Evolutionary conservation across 495 filamentous ascomycete species (phyloP), one percentile per base, ranked within the genome.

Genomic region (Neurospora discreta): DNA sequence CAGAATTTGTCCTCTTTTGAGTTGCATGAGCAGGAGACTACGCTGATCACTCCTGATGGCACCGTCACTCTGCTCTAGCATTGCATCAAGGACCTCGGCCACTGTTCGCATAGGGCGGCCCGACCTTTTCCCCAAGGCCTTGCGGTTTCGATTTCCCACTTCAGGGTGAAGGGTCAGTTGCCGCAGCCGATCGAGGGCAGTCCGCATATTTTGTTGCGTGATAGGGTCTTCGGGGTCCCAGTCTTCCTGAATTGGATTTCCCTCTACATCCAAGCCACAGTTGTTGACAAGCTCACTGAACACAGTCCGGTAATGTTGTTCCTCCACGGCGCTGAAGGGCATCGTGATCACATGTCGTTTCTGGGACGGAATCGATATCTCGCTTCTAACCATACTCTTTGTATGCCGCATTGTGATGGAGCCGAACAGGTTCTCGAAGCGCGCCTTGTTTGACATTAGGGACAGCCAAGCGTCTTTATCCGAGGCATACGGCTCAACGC

Each of bases 91-190:
- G 2, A 97, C 93, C 76, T 98, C 91, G 18, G 87, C 85, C 7
- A 97, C 90, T 9, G 93, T 95, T n/a, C 90, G 84, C 68, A 95
- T 80, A 9, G 90, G 89, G 15, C 26, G 52, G 0, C 88, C 91
- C 70, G 85, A 84, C 39, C 82, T 87, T 26, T 84, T 81, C 5
- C 92, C 91, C 7, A 97, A 81, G 0, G 88, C 88, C 71, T 86
- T 86, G 23, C 91, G 86, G 77, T 92, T 93, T n/a, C 84, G 84
- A 11, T 81, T 85, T 9, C 90, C 90, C 42, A 93, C 87, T 71
- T 94, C 82, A 3, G 95, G 92, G 80, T 97, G 92, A n/a, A 98
- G 85, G 72, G 92, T 93, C 1, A 90, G 92, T 77, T 95, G 92
- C 16, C 95, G 89, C 40, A 99, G 86, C 11, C 78, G 76, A 68